Evolutionary conservation across 1,284 basidiomycete species (phyloP), one percentile per base, ranked within the genome.

Genomic region (Rhodotorula mucilaginosa): DNA sequence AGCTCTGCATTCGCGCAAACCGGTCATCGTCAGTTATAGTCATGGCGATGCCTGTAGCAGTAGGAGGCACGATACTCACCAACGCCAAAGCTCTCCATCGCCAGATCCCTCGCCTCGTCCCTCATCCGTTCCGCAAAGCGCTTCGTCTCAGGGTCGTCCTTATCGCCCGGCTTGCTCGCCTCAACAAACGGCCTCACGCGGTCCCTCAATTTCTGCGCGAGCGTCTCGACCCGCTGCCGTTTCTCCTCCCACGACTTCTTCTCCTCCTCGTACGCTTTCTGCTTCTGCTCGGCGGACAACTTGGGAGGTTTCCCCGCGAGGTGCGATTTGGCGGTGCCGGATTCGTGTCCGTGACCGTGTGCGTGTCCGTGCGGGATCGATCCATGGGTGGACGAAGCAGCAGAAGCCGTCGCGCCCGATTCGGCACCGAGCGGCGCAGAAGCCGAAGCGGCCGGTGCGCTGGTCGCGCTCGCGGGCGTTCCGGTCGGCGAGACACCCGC

Each of bases 61-160:
- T 7, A 34, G 34, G 34, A 34, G 7, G 4, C 34, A 34, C 34
- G 13, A 26, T 26, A 71, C 83, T 74, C 75, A 95, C 89, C 96
- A 57, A 99, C 89, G 68, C 97, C 97, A 81, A 99, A 99, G 76
- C 93, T 96, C 84, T 99, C 97, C 70, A 98, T 83, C 84, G 98
- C 99, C 79, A 99, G 82, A 83, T 99, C 97, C 75, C 97, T 93
- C 2, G 93, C 93, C 82, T 99, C 97, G 58, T 87, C 84, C 79
- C 83, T 86, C 81, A 97, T 92, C 81, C 86, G 88, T 65, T 85
- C 84, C 81, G 91, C 88, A 79, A 67, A 96, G 29, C 85, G 84
- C 69, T 82, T 81, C 8, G 91, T 92, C 83, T 98, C 96, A 0
- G 88, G 83, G 80, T 98, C 96, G 69, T 90, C 89, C 74, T 87